phyloP scores from a whole-genome alignment of 176 grass and related monocot species.

The Chrysopogon serrulatus region DNA sequence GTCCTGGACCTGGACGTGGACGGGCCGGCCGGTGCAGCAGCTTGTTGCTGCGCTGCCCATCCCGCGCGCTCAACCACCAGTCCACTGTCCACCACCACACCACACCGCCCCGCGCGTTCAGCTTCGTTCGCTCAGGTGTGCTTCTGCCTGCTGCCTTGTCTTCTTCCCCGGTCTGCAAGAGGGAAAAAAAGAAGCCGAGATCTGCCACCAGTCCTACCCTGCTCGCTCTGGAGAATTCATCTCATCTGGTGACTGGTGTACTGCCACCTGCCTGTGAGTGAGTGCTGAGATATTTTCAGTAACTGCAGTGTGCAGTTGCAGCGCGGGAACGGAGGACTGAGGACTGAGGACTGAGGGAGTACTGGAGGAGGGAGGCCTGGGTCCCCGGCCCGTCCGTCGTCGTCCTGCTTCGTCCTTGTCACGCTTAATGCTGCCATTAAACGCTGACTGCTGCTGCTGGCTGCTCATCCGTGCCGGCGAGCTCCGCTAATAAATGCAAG shows the following conservation, averaged over 20 bases:
- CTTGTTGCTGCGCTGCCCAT: neutral
- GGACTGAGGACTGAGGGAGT: too few species aligned
- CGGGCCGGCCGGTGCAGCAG: neutral
- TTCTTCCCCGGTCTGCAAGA: neutral
- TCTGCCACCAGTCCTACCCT: neutral
- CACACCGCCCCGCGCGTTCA: neutral
- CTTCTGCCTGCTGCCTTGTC: neutral
- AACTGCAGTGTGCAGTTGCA: neutral
- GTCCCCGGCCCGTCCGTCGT: neutral
- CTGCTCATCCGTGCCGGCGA: neutral
- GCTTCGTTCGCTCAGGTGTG: neutral
- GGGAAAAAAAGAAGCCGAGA: neutral
- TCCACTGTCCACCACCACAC: too few species aligned
- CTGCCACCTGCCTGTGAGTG: neutral
- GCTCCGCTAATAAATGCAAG: neutral
- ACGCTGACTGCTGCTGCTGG: neutral
- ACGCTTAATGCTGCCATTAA: conserved; percentile 19
- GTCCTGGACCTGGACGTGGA: neutral
- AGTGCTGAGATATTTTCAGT: neutral
- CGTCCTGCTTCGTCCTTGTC: neutral
- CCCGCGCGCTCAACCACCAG: neutral
- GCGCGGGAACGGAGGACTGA: neutral
- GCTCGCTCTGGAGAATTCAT: neutral
- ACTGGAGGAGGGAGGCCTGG: too few species aligned
- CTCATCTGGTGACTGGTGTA: neutral